Evolutionary conservation across 306 rosid species (phyloP).

Genomic region (Oemleria cerasiformis): DNA sequence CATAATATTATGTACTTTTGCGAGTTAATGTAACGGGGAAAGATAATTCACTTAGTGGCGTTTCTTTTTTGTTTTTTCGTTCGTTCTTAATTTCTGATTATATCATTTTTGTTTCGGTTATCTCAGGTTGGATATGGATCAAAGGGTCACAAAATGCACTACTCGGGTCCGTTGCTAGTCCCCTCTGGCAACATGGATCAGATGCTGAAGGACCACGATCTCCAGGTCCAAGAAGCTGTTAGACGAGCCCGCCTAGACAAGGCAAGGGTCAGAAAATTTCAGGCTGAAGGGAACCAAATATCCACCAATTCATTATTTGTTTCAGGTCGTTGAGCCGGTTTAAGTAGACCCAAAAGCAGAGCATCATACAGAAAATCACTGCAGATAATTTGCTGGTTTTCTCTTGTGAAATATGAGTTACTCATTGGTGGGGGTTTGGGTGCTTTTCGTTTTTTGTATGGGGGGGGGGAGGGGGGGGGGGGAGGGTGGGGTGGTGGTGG

Average conservation of each 20-base stretch:
- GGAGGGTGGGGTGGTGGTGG: too few species aligned
- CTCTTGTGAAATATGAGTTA: slow-evolving; percentile 31
- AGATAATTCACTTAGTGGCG: not conserved
- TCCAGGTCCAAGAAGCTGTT: slow-evolving; percentile 93
- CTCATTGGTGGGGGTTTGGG: slow-evolving; percentile 21
- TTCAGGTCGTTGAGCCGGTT: slow-evolving; percentile 73
- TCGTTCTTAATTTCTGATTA: slow-evolving; percentile 2
- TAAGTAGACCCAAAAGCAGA: slow-evolving; percentile 28
- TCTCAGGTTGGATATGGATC: slow-evolving; percentile 84
- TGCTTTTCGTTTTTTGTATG: slow-evolving; percentile 33
- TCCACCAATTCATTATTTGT: slow-evolving; percentile 75
- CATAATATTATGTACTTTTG: not conserved
- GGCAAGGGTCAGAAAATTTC: slow-evolving; percentile 76
- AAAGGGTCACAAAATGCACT: slow-evolving; percentile 90
- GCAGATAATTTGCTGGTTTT: slow-evolving; percentile 26
- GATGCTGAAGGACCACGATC: slow-evolving; percentile 96
- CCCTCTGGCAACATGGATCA: slow-evolving; percentile 96
- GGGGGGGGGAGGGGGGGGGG: too few species aligned
- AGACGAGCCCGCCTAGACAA: slow-evolving; percentile 87
- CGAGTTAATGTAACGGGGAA: not conserved
- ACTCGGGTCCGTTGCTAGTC: slow-evolving; percentile 92
- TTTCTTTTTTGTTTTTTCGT: not conserved
- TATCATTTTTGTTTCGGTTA: not conserved
- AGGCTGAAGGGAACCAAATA: slow-evolving; percentile 75
- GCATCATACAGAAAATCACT: slow-evolving; percentile 35